phyloP scores from a whole-genome alignment of 352 stramenopile genomes.

The Phytophthora niederhauseri region DNA sequence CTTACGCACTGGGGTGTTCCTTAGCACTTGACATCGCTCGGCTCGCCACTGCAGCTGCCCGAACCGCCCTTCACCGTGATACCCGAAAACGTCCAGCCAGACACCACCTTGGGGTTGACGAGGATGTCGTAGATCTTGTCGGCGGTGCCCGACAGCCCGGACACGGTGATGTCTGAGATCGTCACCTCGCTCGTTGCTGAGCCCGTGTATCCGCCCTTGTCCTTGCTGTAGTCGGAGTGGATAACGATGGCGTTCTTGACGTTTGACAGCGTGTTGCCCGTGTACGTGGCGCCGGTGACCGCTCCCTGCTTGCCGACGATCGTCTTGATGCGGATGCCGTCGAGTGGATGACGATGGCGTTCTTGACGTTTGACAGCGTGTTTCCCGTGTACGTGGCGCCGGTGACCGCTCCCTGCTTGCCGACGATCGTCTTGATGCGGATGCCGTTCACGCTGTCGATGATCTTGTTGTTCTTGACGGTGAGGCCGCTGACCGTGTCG shows the following conservation, averaged over 20 bases:
- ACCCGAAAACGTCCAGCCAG: conserved; percentile 34
- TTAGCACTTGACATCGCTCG: conserved; percentile 36
- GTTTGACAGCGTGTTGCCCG: conserved; percentile 27
- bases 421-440: conserved; percentile 31
- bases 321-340: too few relatives aligned
- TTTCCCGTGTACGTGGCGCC: conserved; percentile 28
- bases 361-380: conserved; percentile 32
- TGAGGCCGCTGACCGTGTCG: conserved; percentile 32
- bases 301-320: too few relatives aligned
- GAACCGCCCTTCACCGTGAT: conserved; percentile 26
- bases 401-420: conserved; percentile 16
- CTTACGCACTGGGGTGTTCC: neutral
- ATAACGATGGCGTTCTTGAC: conserved; percentile 38
- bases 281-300: conserved; percentile 25
- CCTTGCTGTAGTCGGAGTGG: conserved; percentile 37
- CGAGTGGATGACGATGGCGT: conserved; percentile 37
- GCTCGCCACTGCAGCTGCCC: conserved; percentile 34
- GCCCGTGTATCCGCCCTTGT: conserved; percentile 37
- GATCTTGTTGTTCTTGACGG: conserved; percentile 41
- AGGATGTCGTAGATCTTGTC: conserved; percentile 40
- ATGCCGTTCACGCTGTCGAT: conserved; percentile 36
- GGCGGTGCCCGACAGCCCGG: conserved; percentile 32
- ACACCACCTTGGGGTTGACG: conserved; percentile 32
- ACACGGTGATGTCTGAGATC: conserved; percentile 37
- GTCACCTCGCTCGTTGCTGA: conserved; percentile 32